Percentiles rank a stretch among this genome's conserved stretches.
Conservation (phyloP, 129 eudicot genomes). For the Centaurea solstitialis region DNA sequence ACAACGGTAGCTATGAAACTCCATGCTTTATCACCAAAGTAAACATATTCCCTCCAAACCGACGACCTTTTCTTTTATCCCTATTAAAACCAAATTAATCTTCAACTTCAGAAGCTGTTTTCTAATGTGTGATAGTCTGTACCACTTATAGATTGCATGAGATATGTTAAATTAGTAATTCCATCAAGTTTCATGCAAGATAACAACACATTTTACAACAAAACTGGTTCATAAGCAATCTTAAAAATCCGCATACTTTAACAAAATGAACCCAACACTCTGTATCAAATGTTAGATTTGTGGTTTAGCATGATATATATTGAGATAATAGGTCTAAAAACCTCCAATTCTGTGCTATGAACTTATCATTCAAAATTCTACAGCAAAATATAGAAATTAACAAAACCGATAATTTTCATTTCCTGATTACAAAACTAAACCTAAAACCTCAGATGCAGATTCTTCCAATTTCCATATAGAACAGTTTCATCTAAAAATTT, state of each 20-base stretch:
- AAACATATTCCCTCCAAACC: not conserved
- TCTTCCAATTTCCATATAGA: not conserved
- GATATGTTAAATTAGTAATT: not conserved
- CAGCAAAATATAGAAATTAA: not conserved
- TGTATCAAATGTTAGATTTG: not conserved
- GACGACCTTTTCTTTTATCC: not conserved
- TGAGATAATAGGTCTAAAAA: not conserved
- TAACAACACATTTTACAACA: slow-evolving; percentile 12
- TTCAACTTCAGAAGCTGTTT: not conserved
- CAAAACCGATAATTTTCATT: not conserved
- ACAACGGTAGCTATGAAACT: not conserved
- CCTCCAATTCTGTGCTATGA: not conserved
- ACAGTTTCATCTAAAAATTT: not conserved
- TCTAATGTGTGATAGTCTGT: not conserved
- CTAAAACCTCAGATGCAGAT: not conserved
- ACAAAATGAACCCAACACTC: not conserved
- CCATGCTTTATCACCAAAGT: not conserved
- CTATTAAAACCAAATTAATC: not conserved
- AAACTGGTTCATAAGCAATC: not conserved
- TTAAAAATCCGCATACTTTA: not conserved
- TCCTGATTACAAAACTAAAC: not conserved
- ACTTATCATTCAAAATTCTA: slow-evolving; percentile 4
- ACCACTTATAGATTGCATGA: not conserved
- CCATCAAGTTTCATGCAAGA: not conserved
- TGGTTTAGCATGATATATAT: not conserved